phyloP scores from a whole-genome alignment of 1,284 basidiomycete genomes.

The Microbotryum scabiosae region DNA sequence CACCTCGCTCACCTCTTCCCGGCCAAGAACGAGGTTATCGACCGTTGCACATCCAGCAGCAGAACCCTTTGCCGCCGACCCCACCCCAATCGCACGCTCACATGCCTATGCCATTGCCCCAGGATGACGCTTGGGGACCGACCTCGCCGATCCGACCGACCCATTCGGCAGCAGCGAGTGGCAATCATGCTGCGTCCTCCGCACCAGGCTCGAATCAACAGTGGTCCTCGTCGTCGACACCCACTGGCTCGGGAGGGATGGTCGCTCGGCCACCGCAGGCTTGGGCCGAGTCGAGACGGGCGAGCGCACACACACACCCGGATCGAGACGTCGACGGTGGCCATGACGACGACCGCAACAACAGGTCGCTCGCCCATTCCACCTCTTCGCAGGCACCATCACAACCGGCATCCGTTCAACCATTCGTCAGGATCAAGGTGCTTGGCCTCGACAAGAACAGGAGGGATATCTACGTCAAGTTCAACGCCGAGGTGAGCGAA shows the following conservation, averaged over 20 bases:
- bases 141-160: background rate
- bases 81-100: too few relatives aligned
- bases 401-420: conserved; percentile 44
- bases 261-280: background rate
- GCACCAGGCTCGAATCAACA: too few relatives aligned
- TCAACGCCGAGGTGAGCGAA: conserved; percentile 75
- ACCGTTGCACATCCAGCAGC: background rate
- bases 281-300: background rate
- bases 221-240: too few relatives aligned
- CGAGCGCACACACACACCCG: background rate
- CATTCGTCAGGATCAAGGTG: conserved; percentile 76
- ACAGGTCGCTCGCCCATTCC: background rate
- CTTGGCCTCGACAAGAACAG: conserved; percentile 84
- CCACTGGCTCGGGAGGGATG: too few relatives aligned
- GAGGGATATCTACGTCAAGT: conserved; percentile 78
- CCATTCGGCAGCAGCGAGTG: background rate
- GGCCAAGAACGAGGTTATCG: conserved; percentile 1
- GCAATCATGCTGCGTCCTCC: background rate
- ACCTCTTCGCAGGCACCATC: background rate
- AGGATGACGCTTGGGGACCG: background rate
- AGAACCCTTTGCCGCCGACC: background rate
- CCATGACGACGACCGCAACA: background rate
- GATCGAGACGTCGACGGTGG: background rate
- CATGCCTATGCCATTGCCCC: background rate
- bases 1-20: conserved; percentile 6